Percentiles rank a stretch among this genome's conserved stretches.
These are phyloP conservation scores for Corylus heterophylla DNA, from an alignment of 306 rosid species.

Conservation along the genomic window DNA sequence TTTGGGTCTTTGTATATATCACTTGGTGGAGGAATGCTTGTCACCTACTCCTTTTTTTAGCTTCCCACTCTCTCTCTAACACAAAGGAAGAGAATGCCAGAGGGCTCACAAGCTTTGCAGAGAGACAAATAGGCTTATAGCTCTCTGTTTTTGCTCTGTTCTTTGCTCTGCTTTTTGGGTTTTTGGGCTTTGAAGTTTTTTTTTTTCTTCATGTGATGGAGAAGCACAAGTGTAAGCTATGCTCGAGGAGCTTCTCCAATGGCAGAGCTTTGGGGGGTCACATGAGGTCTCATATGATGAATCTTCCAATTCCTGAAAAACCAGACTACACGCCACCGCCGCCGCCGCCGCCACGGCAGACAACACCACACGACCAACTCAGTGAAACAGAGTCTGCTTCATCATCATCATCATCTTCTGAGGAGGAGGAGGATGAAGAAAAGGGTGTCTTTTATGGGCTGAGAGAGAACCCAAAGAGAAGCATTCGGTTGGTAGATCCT, in stretches of 20 bases:
- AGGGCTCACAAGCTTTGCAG: conserved; percentile 18
- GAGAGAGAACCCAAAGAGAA: conserved; percentile 74
- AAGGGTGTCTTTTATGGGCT: conserved; percentile 44
- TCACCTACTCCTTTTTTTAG: conserved; percentile 68
- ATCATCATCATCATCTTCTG: conserved; percentile 35
- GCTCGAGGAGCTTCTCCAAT: conserved; percentile 70
- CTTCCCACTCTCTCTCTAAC: conserved; percentile 35
- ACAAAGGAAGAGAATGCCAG: conserved; percentile 16
- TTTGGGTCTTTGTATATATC: conserved; percentile 42
- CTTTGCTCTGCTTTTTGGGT: not conserved
- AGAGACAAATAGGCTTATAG: conserved; percentile 9
- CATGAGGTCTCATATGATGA: conserved; percentile 97
- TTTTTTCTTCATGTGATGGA: conserved; percentile 37
- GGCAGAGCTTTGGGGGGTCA: conserved; percentile 98
- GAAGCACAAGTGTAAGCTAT: conserved; percentile 77
- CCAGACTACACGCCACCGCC: conserved; percentile 19
- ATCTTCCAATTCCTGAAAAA: conserved; percentile 58
- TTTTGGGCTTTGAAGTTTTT: conserved; percentile 7
- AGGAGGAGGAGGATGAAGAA: conserved; percentile 41
- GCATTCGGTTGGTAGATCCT: conserved; percentile 64
- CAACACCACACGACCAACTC: conserved; percentile 25
- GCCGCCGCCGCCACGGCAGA: not conserved
- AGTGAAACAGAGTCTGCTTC: conserved; percentile 59
- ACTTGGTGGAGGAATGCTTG: conserved; percentile 77
- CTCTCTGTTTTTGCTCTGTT: conserved; percentile 40